These are phyloP conservation scores for Cytidiella melzeri DNA, from an alignment of 768 basidiomycete genomes.

Conservation along the genomic window DNA sequence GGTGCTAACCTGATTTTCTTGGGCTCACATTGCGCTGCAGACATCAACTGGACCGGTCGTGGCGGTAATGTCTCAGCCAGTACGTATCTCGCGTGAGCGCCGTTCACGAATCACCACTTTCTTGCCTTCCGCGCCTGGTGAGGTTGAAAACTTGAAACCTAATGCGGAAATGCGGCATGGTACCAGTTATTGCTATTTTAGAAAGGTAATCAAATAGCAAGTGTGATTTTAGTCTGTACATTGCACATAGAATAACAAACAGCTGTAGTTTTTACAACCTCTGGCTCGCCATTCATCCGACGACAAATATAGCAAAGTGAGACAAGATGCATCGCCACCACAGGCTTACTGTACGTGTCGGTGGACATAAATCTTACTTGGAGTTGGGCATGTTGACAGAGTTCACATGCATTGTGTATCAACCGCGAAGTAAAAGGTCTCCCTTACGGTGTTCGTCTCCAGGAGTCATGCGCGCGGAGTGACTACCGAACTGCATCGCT, in stretches of 20 bases:
- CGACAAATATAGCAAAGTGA: no score
- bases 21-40: slow-evolving; percentile 32
- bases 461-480: slow-evolving; percentile 75
- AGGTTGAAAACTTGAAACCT: no score
- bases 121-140: no score
- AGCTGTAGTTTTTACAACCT: not conserved
- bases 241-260: not conserved
- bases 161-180: no score
- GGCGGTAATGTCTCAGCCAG: slow-evolving; percentile 92
- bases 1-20: not conserved
- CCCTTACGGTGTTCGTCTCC: slow-evolving; percentile 50
- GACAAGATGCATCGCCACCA: no score
- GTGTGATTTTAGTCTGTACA: not conserved
- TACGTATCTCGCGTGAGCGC: slow-evolving; percentile 63
- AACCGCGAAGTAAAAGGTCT: slow-evolving; percentile 33
- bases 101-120: no score
- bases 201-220: not conserved
- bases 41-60: slow-evolving; percentile 98
- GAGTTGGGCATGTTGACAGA: no score
- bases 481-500: slow-evolving; percentile 96
- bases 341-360: no score
- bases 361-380: no score
- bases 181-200: no score
- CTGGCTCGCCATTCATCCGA: no score
- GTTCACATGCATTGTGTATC: no score